These are phyloP conservation scores for Glycyrrhiza uralensis DNA, from an alignment of 306 rosid species.

Conservation along the genomic window DNA sequence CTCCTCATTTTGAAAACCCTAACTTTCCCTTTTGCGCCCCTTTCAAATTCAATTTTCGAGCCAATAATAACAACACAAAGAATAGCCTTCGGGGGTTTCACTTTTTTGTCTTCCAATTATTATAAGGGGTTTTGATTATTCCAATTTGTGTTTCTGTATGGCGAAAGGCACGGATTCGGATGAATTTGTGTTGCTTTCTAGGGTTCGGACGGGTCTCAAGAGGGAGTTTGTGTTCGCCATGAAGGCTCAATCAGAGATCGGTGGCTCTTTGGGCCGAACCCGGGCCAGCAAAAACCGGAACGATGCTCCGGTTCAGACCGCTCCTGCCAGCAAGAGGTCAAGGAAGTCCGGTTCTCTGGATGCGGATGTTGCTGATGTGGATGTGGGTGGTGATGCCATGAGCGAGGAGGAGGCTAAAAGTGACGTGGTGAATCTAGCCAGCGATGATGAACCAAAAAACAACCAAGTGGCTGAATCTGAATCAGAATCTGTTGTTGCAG, in stretches of 20 bases:
- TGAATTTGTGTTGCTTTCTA: slow-evolving; percentile 61
- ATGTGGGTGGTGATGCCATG: neutral
- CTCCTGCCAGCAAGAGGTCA: neutral
- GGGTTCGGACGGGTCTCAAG: slow-evolving; percentile 52
- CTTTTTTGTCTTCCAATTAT: too few species aligned
- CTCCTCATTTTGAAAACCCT: slow-evolving; percentile 12
- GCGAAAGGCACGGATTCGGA: slow-evolving; percentile 80
- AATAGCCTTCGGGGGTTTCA: neutral
- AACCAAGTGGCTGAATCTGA: slow-evolving; percentile 17
- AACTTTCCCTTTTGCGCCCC: neutral
- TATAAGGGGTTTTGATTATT: neutral
- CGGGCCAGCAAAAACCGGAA: slow-evolving; percentile 27
- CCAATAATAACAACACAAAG: neutral
- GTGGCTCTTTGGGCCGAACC: slow-evolving; percentile 30
- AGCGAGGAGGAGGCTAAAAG: slow-evolving; percentile 78
- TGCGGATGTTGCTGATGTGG: neutral
- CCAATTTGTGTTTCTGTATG: slow-evolving; percentile 49
- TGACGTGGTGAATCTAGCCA: slow-evolving; percentile 61
- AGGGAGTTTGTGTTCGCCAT: slow-evolving; percentile 41
- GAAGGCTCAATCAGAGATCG: slow-evolving; percentile 43
- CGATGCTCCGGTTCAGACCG: neutral
- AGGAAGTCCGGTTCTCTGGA: slow-evolving; percentile 14
- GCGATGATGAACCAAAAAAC: slow-evolving; percentile 69
- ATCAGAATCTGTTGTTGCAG: slow-evolving; percentile 15
- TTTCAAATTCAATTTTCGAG: neutral